A percentile compares a stretch with the other conserved stretches of the same genome.
phyloP scores from a whole-genome alignment of 495 filamentous ascomycete genomes.

The Penicillium robsamsonii region DNA sequence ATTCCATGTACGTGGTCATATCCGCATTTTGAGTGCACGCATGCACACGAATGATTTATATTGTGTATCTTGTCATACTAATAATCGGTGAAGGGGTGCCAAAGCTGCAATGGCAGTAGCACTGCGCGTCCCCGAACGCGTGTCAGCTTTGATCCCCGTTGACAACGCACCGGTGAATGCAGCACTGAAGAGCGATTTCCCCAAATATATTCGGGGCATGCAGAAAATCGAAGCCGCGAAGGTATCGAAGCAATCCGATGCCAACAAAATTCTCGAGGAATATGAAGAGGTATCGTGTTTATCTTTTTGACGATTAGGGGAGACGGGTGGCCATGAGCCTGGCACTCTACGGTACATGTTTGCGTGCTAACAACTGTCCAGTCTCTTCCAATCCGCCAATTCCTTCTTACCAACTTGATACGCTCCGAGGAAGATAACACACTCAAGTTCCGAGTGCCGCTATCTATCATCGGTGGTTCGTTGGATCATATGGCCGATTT shows the following conservation, averaged over 20 bases:
- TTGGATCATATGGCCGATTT: slow-evolving; percentile 75
- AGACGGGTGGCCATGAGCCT: neutral
- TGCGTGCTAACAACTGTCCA: slow-evolving; percentile 25
- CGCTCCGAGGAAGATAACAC: slow-evolving; percentile 44
- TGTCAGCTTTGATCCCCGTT: slow-evolving; percentile 73
- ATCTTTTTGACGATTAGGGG: neutral
- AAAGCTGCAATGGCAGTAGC: slow-evolving; percentile 92
- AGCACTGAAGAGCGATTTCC: slow-evolving; percentile 68
- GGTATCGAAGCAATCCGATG: slow-evolving; percentile 68
- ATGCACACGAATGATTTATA: neutral
- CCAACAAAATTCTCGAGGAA: slow-evolving; percentile 70
- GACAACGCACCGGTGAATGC: slow-evolving; percentile 92
- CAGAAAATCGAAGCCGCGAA: slow-evolving; percentile 62
- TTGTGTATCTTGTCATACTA: neutral
- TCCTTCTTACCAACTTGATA: slow-evolving; percentile 86
- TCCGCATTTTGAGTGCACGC: neutral
- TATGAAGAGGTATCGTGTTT: slow-evolving; percentile 72
- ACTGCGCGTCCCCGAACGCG: slow-evolving; percentile 60
- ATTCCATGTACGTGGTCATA: slow-evolving; percentile 75
- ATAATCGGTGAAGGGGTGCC: slow-evolving; percentile 63
- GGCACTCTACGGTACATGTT: neutral
- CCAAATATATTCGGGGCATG: slow-evolving; percentile 82
- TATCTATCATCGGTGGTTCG: slow-evolving; percentile 53
- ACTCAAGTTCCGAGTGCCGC: slow-evolving; percentile 59
- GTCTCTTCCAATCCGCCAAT: slow-evolving; percentile 78